Evolutionary conservation across 1,139 yeast genomes (phyloP), one percentile per base, ranked within the genome.

Genomic region (Spencermartinsiella ligniputridi): DNA sequence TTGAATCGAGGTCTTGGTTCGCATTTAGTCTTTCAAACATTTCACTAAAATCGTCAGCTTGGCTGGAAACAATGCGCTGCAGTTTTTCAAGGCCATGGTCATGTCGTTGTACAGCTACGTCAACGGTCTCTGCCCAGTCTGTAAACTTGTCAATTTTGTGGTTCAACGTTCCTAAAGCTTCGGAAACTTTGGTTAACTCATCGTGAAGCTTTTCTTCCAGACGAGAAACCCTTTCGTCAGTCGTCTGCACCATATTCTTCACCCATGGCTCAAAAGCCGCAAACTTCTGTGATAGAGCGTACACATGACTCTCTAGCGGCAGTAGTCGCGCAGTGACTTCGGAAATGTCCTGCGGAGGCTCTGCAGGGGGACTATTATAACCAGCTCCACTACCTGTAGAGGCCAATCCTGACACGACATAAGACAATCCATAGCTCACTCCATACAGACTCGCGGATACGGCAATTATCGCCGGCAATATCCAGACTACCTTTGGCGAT

Each of bases 311-410:
- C 37, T 53, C 57, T 15, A 53, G 46, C 9, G 45, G 25, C 49
- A 51, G 42, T 12, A 53, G 40, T 8, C 57, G 45, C 3, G 30
- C 36, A 3, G 49, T 43, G 19, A 47, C 41, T 13, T 52, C 52
- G 17, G 46, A 42, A 40, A 53, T 39, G 30, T 52, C 52, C 13
- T 44, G 46, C 6, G 57, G 56, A 15, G 45, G 49, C 5, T 35
- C 33, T 15, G 37, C 33, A 16, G 56, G 54, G 6, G 52, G 43
- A n/a, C 12, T 22, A 15, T 8, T 27, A 15, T 27, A 27, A n/a
- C 15, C 8, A 27, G n/a, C 6, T n/a, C 15, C 32, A 27, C 13
- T 27, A 15, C n/a, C 15, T 22, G 25, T 11, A 8, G 13, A 5
- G 15, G 13, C 12, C 8, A 27, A 27, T 4, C 8, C 32, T 8